Conservation (phyloP, 2,329 filamentous ascomycete species). For the Fusarium sp. region DNA sequence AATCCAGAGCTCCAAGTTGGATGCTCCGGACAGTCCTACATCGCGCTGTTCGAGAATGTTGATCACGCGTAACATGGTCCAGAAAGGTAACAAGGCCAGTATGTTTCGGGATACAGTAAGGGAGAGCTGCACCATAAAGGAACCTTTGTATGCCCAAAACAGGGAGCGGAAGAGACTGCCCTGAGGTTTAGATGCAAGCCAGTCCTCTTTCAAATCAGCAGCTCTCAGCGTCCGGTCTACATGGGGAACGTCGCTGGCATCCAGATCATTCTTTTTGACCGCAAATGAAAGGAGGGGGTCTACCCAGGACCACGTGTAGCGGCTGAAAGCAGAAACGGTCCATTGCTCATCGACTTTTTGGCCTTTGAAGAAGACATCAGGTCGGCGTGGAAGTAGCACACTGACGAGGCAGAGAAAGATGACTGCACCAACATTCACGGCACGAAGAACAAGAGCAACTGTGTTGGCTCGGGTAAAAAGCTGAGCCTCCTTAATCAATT, state of each 20-base stretch:
- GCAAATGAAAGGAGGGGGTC: conserved; percentile 63
- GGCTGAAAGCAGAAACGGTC: conserved; percentile 67
- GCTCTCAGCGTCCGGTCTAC: conserved; percentile 65
- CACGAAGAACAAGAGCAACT: conserved; percentile 56
- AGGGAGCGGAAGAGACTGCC: conserved; percentile 69
- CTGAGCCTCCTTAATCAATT: conserved; percentile 52
- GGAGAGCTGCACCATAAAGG: conserved; percentile 66
- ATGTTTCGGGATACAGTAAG: conserved; percentile 64
- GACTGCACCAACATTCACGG: conserved; percentile 56
- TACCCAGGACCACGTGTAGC: conserved; percentile 74
- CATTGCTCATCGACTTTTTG: conserved; percentile 70
- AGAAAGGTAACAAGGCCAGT: conserved; percentile 75
- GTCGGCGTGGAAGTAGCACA: conserved; percentile 70
- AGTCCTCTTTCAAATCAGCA: conserved; percentile 60
- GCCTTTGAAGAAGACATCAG: conserved; percentile 69
- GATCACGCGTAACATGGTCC: conserved; percentile 73
- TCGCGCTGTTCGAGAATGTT: conserved; percentile 67
- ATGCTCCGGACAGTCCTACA: conserved; percentile 53
- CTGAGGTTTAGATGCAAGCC: conserved; percentile 56
- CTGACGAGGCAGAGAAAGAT: conserved; percentile 59
- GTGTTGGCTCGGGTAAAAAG: conserved; percentile 46
- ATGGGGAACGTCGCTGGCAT: conserved; percentile 69
- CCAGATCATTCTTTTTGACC: conserved; percentile 65
- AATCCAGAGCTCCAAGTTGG: conserved; percentile 65
- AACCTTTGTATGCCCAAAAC: conserved; percentile 63